These are phyloP conservation scores for Epichloe scottii DNA, from an alignment of 2,329 filamentous ascomycete genomes.

Conservation along the genomic window DNA sequence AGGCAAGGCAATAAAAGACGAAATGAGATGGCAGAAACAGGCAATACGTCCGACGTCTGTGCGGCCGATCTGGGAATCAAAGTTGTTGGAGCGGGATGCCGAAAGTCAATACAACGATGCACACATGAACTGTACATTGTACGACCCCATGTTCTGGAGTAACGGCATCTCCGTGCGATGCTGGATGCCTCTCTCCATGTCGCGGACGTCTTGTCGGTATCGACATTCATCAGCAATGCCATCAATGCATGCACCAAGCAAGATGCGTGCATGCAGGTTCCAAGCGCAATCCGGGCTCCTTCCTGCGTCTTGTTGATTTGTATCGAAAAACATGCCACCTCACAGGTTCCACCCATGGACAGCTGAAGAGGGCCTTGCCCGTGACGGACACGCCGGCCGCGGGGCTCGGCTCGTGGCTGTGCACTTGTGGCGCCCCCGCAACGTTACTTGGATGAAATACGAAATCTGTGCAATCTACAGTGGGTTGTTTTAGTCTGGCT, in stretches of 20 bases:
- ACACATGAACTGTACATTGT: no score
- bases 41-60: conserved; percentile 1
- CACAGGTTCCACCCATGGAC: background rate
- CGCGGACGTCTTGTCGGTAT: no score
- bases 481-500: no score
- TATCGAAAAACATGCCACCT: no score
- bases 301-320: no score
- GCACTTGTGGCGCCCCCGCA: conserved; percentile 1
- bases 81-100: background rate
- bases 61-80: background rate
- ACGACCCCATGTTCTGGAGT: background rate
- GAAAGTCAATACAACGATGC: background rate
- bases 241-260: no score
- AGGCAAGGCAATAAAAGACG: background rate
- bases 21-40: background rate
- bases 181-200: no score
- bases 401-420: background rate
- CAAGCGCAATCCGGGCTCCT: no score
- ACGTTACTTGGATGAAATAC: background rate
- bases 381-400: background rate
- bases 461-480: no score
- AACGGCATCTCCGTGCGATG: background rate
- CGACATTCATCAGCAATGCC: no score
- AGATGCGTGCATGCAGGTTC: no score
- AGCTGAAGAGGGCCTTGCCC: background rate